A percentile compares a stretch with the other conserved stretches of the same genome.
phyloP scores from a whole-genome alignment of 345 rosid species.

The Arabidopsis suecica region DNA sequence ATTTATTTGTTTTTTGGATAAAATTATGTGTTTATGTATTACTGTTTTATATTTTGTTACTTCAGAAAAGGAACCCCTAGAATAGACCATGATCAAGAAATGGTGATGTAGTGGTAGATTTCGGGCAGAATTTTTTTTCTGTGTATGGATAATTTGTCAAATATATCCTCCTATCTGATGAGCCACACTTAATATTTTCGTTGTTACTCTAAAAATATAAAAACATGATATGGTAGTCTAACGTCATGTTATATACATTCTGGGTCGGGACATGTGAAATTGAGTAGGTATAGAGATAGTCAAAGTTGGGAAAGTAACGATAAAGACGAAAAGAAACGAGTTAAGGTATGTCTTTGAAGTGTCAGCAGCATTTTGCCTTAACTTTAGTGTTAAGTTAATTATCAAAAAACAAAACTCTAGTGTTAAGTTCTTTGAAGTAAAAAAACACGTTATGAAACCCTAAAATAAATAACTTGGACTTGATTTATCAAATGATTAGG shows the following conservation, averaged over 20 bases:
- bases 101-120: conserved; percentile 9
- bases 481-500: background rate
- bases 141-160: background rate
- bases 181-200: background rate
- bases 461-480: background rate
- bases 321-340: conserved; percentile 20
- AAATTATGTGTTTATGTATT: too few species aligned
- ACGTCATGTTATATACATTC: background rate
- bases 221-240: background rate
- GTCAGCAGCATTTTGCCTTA: conserved; percentile 27
- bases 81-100: background rate
- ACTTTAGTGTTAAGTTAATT: background rate
- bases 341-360: conserved; percentile 24
- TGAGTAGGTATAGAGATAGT: conserved; percentile 10
- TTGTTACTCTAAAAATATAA: background rate
- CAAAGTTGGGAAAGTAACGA: conserved; percentile 24
- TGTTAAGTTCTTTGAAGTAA: background rate
- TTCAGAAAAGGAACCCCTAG: background rate
- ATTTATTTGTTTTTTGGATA: background rate
- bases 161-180: background rate
- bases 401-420: too few species aligned
- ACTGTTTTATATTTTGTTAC: background rate
- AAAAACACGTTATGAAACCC: background rate
- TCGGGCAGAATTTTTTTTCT: background rate
- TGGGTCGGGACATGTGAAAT: conserved; percentile 10